Evolutionary conservation across 257 asterid species (phyloP), one percentile per base, ranked within the genome.

Genomic region (Coffea canephora): DNA sequence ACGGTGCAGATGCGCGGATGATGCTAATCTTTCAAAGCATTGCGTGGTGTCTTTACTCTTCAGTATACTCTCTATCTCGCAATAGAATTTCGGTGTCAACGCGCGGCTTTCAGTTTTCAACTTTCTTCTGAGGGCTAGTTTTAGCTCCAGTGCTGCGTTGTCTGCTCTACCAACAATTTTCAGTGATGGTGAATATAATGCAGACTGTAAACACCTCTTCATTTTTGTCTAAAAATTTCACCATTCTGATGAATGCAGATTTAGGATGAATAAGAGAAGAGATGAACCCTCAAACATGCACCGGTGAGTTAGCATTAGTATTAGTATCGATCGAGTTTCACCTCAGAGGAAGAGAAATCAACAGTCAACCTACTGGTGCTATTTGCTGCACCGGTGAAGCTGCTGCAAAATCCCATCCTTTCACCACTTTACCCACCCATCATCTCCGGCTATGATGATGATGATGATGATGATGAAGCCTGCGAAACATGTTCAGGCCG

Each of bases 401-500:
- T 3, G 64, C 64, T 6, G 65, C 49, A 46, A 8, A 65, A 46
- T 65, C 57, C 62, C 45, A 76, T 61, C 71, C 79, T 43, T 0
- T 25, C 46, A 61, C 57, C 27, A 54, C 68, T 79, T 41, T 73
- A 57, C 61, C 66, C 75, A 6, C 18, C 67, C 71, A 71, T 64
- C 21, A 59, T 69, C 71, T 72, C 70, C 80, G 69, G 76, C 74
- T 48, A 77, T 25, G 31, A 45, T 73, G 55, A 67, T 61, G 49
- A 39, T 39, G 55, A 67, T 61, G 49, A 39, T 39, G 77, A 78
- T 77, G 78, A 73, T 82, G 78, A 82, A 57, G 31, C 62, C 81
- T 74, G 11, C 25, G 78, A 75, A 78, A 83, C 81, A 72, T 87
- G 83, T 87, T 69, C 78, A 62, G 78, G 74, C 87, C 82, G 81